Evolutionary conservation across 176 grass and related monocot species (phyloP).

Genomic region (Carex scoparia): DNA sequence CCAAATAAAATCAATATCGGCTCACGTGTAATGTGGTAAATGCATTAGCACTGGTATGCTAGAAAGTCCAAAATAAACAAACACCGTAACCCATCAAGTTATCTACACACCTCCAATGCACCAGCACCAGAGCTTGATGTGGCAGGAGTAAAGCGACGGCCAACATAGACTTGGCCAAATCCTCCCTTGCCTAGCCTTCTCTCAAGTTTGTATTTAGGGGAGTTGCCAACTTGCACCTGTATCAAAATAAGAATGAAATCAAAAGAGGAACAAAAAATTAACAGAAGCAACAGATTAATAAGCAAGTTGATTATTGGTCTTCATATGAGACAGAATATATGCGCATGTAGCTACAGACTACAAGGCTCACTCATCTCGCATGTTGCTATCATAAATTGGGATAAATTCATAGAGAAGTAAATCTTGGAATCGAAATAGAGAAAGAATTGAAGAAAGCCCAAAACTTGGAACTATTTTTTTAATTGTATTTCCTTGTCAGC

Average conservation of each 20-base stretch:
- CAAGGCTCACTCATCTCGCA: not conserved
- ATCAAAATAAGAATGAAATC: conserved; percentile 7
- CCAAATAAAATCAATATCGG: not conserved
- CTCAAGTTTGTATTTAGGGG: conserved; percentile 80
- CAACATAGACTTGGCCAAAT: conserved; percentile 99
- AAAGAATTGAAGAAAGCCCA: not conserved
- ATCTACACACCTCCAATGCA: conserved; percentile 58
- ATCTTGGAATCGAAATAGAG: not conserved
- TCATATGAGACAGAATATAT: not conserved
- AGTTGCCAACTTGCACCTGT: conserved; percentile 85
- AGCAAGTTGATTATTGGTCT: not conserved
- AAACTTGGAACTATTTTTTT: not conserved
- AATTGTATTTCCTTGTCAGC: not conserved
- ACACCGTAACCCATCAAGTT: not conserved
- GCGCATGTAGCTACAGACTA: not conserved
- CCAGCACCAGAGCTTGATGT: conserved; percentile 38
- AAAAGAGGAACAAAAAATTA: not conserved
- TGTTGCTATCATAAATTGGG: not conserved
- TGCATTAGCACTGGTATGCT: not conserved
- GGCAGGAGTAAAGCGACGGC: conserved; percentile 45
- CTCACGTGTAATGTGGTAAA: not conserved
- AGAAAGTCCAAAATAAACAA: not conserved
- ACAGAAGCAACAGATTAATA: not conserved
- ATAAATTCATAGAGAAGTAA: not conserved
- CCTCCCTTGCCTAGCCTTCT: conserved; percentile 94